Evolutionary conservation across 1,284 basidiomycete species (phyloP), one percentile per base, ranked within the genome.

Genomic region (Puccinia sorghi): DNA sequence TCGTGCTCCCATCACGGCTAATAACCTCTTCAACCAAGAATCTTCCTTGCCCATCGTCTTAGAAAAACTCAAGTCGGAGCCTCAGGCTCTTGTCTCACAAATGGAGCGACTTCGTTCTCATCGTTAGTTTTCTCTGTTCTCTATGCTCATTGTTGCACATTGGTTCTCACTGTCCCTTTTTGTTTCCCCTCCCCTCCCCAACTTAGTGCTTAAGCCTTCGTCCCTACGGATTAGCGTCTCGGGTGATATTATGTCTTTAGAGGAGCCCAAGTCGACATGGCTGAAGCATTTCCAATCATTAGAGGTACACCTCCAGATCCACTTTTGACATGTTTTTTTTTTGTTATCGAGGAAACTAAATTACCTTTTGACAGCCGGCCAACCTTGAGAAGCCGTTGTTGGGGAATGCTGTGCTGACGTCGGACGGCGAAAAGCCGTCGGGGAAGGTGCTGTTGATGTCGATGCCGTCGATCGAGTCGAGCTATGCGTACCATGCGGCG

Each of bases 381-480:
- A 84, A 87, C 20, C 87, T 94, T 37, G 85, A 87, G 0, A 90
- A 92, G 0, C 87, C 97, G 7, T 90, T 90, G 15, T 86, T 91
- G 56, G 87, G 90, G 2, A 87, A 86, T 17, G 87, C 92, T 72
- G 91, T 92, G 0, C 88, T 97, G 67, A 94, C 90, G 72, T 87
- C 12, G 85, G 95, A 11, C 95, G 96, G 48, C 87, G 87, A 82
- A 87, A 89, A 22, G 93, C 95, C 0, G 84, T 87, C 12, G 89
- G 88, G 83, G 5, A 83, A 94, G 90, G 93, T 92, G 25, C 87
- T 93, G 52, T 88, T 99, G 54, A 91, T 95, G 84, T 90, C 92
- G 80, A 88, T 99, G 81, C 91, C 94, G 0, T 93, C 94, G 4
- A 97, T 98, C 81, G 97, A 99, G 86, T 95, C 93, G 82, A 92